Evolutionary conservation across 2,329 filamentous ascomycete genomes (phyloP), one percentile per base, ranked within the genome.

Genomic region (Moelleriella libera): DNA sequence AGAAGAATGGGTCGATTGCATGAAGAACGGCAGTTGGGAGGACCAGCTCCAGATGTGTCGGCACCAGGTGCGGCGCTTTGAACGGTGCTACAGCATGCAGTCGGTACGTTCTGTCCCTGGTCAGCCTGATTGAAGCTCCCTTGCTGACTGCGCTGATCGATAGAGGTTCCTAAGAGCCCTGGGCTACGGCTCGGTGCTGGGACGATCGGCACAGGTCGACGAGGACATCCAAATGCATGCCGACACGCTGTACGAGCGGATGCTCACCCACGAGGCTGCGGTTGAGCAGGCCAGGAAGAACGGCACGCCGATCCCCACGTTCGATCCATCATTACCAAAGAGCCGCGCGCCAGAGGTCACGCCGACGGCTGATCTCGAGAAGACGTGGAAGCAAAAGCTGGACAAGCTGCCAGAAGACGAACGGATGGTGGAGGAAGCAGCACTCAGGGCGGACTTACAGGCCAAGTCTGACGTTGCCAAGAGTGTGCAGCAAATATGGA

Each of bases 201-300:
- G 83, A 43, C 76, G 81, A 28, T 69, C 82, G 7, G 68, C 74
- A 0, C 74, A 81, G 31, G 75, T 85, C 46, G 85, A 95, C 57
- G 89, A 96, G 62, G 78, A 83, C 55, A 88, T 98, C 51, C 92
- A 97, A 66, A 87, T 97, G 82, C 89, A 96, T 63, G 90, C 90
- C 50, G 92, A 98, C 68, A 79, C 78, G 52, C 73, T 98, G 41
- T 98, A 88, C 65, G 85, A 90, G 58, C 80, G 84, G 55, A 88
- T 97, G 82, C 65, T 94, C 39, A 75, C 79, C 51, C 88, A 94
- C 61, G 90, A 98, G 65, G 72, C 71, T 21, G 76, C 75, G 52
- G 79, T 85, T n/a, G 78, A 84, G 53, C 74, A 80, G 57, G 85
- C 83, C 37, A 80, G 80, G 63, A 70, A 73, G 47, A 74, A 76